Evolutionary conservation across 371 early-diverging fungal genomes (phyloP).

Genomic region (Batkoa obscura): DNA sequence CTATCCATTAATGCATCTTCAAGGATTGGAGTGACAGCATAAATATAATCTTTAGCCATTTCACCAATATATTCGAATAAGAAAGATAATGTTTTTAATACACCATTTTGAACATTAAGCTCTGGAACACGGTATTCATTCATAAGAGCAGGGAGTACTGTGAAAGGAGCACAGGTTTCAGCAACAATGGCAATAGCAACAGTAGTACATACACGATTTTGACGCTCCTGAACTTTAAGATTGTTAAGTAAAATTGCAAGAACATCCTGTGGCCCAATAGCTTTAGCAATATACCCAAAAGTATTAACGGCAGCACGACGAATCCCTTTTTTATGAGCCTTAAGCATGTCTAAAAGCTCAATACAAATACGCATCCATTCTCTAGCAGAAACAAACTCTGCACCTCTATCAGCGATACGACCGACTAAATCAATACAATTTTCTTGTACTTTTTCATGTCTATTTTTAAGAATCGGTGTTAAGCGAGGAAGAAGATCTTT

Average conservation of each 20-base stretch:
- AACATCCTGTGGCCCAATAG: constrained; percentile 98
- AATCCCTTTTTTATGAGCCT: constrained; percentile 89
- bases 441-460: constrained; percentile 95
- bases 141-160: constrained; percentile 93
- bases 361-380: constrained; percentile 99
- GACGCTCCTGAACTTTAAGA: constrained; percentile 94
- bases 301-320: constrained; percentile 91
- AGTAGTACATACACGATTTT: constrained; percentile 94
- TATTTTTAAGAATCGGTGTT: constrained; percentile 90
- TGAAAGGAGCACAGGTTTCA: constrained; percentile 92
- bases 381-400: constrained; percentile 91
- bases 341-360: constrained; percentile 86
- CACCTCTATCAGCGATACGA: constrained; percentile 92
- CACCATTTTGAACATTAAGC: constrained; percentile 95
- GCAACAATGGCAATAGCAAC: constrained; percentile 92
- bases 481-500: constrained; percentile 89
- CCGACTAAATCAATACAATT: constrained; percentile 85
- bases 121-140: constrained; percentile 97
- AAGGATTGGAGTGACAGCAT: constrained; percentile 83
- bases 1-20: constrained; percentile 96
- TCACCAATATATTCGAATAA: constrained; percentile 95
- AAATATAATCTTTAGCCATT: constrained; percentile 90
- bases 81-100: constrained; percentile 83
- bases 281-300: constrained; percentile 95
- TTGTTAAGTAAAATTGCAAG: constrained; percentile 93